These are phyloP conservation scores for Pseudopediastrum boryanum DNA, from an alignment of 139 green algal species.

Conservation along the genomic window DNA sequence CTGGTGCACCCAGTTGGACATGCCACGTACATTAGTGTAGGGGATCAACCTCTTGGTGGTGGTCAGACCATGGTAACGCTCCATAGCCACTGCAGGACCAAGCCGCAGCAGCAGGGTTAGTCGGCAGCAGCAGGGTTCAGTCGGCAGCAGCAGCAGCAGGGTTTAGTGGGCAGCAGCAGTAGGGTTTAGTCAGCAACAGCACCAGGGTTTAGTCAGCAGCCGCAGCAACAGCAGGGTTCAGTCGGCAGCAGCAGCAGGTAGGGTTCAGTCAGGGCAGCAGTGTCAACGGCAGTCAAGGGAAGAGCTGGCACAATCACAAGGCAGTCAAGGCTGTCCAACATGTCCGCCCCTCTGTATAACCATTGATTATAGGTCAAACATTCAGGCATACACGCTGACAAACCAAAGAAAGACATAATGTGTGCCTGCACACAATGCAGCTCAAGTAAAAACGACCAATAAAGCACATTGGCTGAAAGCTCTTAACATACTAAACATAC, in stretches of 20 bases:
- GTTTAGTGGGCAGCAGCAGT: neutral
- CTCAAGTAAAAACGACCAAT: too few species aligned
- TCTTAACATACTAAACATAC: too few species aligned
- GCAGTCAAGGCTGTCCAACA: too few species aligned
- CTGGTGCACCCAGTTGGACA: constrained; percentile 52
- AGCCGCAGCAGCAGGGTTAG: neutral
- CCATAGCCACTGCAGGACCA: constrained; percentile 22
- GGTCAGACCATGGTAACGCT: constrained; percentile 48
- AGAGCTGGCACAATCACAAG: too few species aligned
- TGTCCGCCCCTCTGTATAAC: too few species aligned
- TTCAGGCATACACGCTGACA: too few species aligned
- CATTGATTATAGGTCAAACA: too few species aligned
- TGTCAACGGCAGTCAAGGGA: too few species aligned
- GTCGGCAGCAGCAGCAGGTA: neutral
- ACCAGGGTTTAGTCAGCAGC: neutral
- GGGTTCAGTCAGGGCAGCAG: neutral
- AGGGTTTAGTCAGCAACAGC: neutral
- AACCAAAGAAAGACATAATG: too few species aligned
- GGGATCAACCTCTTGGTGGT: constrained; percentile 44
- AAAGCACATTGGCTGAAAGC: too few species aligned
- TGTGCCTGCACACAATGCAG: too few species aligned
- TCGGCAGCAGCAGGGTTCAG: neutral
- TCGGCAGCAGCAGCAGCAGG: neutral
- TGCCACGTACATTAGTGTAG: constrained; percentile 54
- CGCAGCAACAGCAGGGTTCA: neutral